Conservation (phyloP, 2,329 filamentous ascomycete species). For the Rachicladosporium sp. region DNA sequence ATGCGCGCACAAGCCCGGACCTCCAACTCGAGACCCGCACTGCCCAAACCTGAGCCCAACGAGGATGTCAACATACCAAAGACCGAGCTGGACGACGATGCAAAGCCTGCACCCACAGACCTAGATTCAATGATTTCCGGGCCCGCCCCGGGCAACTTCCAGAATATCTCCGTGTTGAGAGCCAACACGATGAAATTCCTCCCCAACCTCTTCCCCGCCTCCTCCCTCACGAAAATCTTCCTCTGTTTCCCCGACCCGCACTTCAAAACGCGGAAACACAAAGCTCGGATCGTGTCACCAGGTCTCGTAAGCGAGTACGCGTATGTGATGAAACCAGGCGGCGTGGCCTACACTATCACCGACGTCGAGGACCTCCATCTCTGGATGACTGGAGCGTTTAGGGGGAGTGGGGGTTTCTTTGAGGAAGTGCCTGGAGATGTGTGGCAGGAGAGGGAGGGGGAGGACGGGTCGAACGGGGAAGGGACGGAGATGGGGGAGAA, state of each 20-base stretch:
- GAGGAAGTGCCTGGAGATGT: conserved; percentile 36
- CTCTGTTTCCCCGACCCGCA: conserved; percentile 98
- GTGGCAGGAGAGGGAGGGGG: conserved; percentile 65
- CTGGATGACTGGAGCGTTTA: conserved; percentile 87
- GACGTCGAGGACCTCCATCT: conserved; percentile 88
- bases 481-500: conserved; percentile 14
- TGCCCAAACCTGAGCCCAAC: not conserved
- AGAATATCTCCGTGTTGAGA: conserved; percentile 80
- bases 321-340: conserved; percentile 69
- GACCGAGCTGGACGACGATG: not conserved
- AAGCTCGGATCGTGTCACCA: conserved; percentile 82
- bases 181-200: conserved; percentile 99
- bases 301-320: conserved; percentile 90
- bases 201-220: conserved; percentile 85
- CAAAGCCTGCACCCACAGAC: too few species aligned
- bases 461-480: conserved; percentile 69
- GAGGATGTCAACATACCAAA: conserved; percentile 2
- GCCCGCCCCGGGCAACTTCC: conserved; percentile 43
- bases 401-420: conserved; percentile 64
- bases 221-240: conserved; percentile 80
- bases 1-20: conserved; percentile 51
- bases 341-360: conserved; percentile 89
- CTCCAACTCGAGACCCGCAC: conserved; percentile 2
- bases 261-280: conserved; percentile 96
- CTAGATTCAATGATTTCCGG: too few species aligned